phyloP scores from a whole-genome alignment of 805 yeast genomes.

The Cyberlindnera suaveolens region DNA sequence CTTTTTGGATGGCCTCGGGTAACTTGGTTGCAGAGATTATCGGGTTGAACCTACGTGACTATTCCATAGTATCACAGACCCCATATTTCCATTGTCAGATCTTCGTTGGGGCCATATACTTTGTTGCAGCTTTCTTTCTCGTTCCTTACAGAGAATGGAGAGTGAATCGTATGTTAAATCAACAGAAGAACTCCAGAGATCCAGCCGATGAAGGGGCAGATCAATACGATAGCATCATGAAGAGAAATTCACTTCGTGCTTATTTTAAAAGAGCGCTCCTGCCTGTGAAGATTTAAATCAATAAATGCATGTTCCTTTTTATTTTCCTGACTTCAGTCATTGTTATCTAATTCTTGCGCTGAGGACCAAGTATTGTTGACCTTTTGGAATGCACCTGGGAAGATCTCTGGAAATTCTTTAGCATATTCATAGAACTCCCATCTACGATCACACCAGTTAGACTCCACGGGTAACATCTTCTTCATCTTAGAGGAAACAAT shows the following conservation, averaged over 20 bases:
- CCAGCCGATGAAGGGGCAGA: background rate
- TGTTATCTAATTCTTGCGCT: constrained; percentile 11
- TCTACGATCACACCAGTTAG: constrained; percentile 35
- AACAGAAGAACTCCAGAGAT: constrained; percentile 7
- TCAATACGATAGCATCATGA: background rate
- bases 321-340: background rate
- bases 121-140: constrained; percentile 36
- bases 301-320: too few species aligned
- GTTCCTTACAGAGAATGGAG: constrained; percentile 47
- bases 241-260: constrained; percentile 2
- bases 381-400: constrained; percentile 25
- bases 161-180: constrained; percentile 34
- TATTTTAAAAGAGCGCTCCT: constrained; percentile 13
- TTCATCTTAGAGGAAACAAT: constrained; percentile 22
- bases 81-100: constrained; percentile 59
- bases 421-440: constrained; percentile 35
- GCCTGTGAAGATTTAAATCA: constrained; percentile 4
- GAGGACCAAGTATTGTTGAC: constrained; percentile 8
- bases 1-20: constrained; percentile 25
- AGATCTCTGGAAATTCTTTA: constrained; percentile 32
- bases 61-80: constrained; percentile 16
- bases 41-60: constrained; percentile 42
- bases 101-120: constrained; percentile 47
- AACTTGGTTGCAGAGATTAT: constrained; percentile 47
- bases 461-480: constrained; percentile 25